phyloP scores from a whole-genome alignment of 164 flowering plant genomes.

The Hamamelis virginiana region DNA sequence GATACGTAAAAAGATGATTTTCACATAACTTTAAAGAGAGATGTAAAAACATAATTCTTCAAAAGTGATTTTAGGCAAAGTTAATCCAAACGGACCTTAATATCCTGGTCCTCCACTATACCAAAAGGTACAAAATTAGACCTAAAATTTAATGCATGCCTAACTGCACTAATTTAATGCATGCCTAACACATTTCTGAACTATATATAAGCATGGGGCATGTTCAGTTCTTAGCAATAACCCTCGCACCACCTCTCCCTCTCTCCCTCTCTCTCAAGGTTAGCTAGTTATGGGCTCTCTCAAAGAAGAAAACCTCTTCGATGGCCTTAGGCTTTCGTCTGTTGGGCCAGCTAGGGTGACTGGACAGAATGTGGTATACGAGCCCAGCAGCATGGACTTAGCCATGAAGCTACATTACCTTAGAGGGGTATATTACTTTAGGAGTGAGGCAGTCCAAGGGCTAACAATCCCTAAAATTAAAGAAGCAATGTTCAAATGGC shows the following conservation, averaged over 20 bases:
- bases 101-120: too few relatives aligned
- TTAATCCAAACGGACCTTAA: too few relatives aligned
- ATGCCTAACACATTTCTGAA: too few relatives aligned
- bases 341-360: slow-evolving; percentile 48
- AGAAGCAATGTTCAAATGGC: slow-evolving; percentile 28
- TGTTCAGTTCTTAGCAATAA: too few relatives aligned
- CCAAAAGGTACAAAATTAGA: too few relatives aligned
- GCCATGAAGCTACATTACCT: slow-evolving; percentile 63
- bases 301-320: slow-evolving; percentile 16
- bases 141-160: too few relatives aligned
- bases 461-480: slow-evolving; percentile 28
- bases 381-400: slow-evolving; percentile 44
- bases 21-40: too few relatives aligned
- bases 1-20: too few relatives aligned
- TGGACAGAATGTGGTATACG: slow-evolving; percentile 28
- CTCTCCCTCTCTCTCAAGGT: background rate
- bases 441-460: slow-evolving; percentile 25
- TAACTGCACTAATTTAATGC: too few relatives aligned
- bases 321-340: slow-evolving; percentile 35
- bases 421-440: slow-evolving; percentile 43
- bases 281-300: background rate
- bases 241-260: background rate
- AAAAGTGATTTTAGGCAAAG: too few relatives aligned
- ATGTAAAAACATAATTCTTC: too few relatives aligned
- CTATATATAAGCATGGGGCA: too few relatives aligned